phyloP scores from a whole-genome alignment of 176 grass and related monocot species.

The Musa beccarii region DNA sequence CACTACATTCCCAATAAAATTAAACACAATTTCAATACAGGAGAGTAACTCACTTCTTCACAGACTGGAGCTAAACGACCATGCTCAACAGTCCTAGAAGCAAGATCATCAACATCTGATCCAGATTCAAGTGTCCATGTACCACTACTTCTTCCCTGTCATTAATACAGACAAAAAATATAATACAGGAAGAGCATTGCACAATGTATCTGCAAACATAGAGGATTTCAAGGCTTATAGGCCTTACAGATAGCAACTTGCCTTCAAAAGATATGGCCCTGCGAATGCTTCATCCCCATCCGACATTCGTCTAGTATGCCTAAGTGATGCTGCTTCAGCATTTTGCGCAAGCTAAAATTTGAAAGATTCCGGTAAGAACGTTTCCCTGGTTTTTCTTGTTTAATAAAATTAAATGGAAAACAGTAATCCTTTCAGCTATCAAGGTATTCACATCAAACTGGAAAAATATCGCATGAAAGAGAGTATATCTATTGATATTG shows the following conservation, averaged over 20 bases:
- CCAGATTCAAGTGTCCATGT: constrained; percentile 4
- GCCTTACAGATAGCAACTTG: neutral
- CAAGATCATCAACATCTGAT: constrained; percentile 17
- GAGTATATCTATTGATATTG: too few species aligned
- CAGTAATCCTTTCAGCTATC: neutral
- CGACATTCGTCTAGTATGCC: constrained; percentile 61
- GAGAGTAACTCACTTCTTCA: constrained; percentile 66
- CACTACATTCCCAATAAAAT: neutral
- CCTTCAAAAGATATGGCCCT: constrained; percentile 56
- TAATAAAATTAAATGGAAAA: neutral
- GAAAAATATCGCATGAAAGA: too few species aligned
- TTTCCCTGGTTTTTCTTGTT: neutral
- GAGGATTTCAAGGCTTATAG: neutral
- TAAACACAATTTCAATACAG: neutral
- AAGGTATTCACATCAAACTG: neutral
- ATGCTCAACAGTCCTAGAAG: constrained; percentile 50
- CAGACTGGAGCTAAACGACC: constrained; percentile 67
- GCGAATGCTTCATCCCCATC: constrained; percentile 65
- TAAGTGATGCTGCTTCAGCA: constrained; percentile 42
- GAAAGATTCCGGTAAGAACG: neutral
- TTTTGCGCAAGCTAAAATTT: constrained; percentile 60
- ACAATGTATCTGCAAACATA: constrained; percentile 1
- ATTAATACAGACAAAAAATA: neutral
- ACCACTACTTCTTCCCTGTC: neutral
- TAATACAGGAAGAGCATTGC: neutral